Evolutionary conservation across 2,329 filamentous ascomycete genomes (phyloP).

Genomic region (Phialophora macrospora): DNA sequence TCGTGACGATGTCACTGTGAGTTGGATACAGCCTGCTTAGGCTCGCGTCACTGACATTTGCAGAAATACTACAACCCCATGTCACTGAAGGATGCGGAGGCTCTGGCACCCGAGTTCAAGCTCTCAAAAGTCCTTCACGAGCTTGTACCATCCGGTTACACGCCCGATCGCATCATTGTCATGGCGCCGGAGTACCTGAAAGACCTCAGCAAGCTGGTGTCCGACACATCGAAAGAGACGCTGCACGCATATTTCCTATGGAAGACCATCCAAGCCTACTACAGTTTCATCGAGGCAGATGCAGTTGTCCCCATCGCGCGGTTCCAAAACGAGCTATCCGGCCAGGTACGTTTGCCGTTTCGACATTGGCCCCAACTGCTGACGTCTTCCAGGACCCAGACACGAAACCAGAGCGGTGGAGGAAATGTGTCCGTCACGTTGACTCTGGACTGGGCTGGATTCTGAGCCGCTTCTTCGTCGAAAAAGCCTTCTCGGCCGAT

Average conservation of each 20-base stretch:
- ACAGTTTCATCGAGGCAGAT: conserved; percentile 61
- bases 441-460: conserved; percentile 69
- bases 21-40: neutral
- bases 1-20: conserved; percentile 61
- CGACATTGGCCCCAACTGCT: neutral
- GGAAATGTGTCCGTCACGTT: conserved; percentile 64
- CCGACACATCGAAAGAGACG: conserved; percentile 59
- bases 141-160: conserved; percentile 59
- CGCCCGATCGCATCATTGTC: conserved; percentile 61
- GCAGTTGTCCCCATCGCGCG: conserved; percentile 63
- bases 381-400: conserved; percentile 55
- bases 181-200: conserved; percentile 65
- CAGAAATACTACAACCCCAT: conserved; percentile 68
- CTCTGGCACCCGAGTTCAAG: conserved; percentile 62
- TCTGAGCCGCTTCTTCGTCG: conserved; percentile 71
- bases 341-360: conserved; percentile 47
- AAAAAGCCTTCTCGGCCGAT: conserved; percentile 66
- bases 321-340: conserved; percentile 66
- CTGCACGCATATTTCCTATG: conserved; percentile 68
- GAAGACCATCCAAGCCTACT: conserved; percentile 64
- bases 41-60: conserved; percentile 5
- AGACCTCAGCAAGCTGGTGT: conserved; percentile 61
- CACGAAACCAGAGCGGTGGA: conserved; percentile 68
- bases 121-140: conserved; percentile 58
- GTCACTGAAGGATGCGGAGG: conserved; percentile 60